These are phyloP conservation scores for Magnaporthales sp. DNA, from an alignment of 2,329 filamentous ascomycete species.

Conservation along the genomic window DNA sequence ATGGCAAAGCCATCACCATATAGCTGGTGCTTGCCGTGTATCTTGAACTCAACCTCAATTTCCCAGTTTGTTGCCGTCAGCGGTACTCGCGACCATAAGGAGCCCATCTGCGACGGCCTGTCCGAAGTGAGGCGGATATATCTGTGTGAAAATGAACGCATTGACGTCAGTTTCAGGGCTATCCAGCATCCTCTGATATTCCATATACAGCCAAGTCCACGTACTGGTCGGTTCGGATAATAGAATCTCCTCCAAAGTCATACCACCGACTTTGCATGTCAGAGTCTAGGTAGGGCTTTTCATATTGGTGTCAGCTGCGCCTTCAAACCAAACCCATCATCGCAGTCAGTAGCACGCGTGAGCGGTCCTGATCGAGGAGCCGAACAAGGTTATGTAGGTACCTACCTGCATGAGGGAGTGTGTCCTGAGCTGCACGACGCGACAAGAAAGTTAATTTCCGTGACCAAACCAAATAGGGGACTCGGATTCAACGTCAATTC, in stretches of 20 bases:
- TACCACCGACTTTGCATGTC: constrained; percentile 99
- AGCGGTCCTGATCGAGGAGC: background rate
- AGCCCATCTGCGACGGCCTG: constrained; percentile 81
- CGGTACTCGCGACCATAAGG: constrained; percentile 89
- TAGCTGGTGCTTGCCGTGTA: constrained; percentile 79
- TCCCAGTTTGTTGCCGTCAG: constrained; percentile 98
- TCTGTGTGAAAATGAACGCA: constrained; percentile 33
- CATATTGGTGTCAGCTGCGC: background rate
- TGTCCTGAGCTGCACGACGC: constrained; percentile 60
- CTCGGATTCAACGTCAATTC: constrained; percentile 5
- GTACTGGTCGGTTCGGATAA: constrained; percentile 66
- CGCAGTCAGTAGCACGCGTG: background rate
- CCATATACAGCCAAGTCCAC: constrained; percentile 13
- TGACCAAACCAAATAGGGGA: constrained; percentile 11
- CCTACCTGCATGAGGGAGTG: constrained; percentile 74
- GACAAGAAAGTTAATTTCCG: constrained; percentile 6
- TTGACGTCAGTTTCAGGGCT: background rate
- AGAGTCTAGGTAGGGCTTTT: constrained; percentile 88
- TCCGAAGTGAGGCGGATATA: constrained; percentile 92
- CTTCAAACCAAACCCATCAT: constrained; percentile 1
- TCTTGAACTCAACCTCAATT: constrained; percentile 92
- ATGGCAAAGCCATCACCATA: constrained; percentile 96
- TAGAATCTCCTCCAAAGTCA: constrained; percentile 93
- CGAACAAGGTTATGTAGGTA: constrained; percentile 6
- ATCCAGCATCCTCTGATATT: too few relatives aligned